Evolutionary conservation across 805 yeast genomes (phyloP).

Genomic region (Saturnispora silvae): DNA sequence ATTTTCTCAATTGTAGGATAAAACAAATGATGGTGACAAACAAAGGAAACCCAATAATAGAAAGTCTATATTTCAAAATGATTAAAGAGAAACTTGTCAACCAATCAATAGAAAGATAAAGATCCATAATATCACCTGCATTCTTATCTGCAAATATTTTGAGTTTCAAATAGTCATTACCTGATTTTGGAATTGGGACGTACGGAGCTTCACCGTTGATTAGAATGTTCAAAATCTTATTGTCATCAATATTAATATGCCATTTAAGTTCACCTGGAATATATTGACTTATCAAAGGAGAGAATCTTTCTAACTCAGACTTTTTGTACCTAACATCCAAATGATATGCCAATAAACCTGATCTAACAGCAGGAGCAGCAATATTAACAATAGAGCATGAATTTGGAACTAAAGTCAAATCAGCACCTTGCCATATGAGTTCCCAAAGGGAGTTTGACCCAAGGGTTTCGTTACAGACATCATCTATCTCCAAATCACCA

Average conservation of each 20-base stretch:
- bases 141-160: slow-evolving; percentile 35
- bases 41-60: slow-evolving; percentile 60
- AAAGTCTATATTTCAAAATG: slow-evolving; percentile 67
- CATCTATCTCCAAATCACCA: slow-evolving; percentile 27
- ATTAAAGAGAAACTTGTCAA: slow-evolving; percentile 54
- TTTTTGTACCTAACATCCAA: slow-evolving; percentile 23
- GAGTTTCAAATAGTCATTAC: slow-evolving; percentile 25
- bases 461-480: slow-evolving; percentile 17
- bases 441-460: slow-evolving; percentile 28
- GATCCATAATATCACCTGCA: slow-evolving; percentile 28
- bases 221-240: slow-evolving; percentile 30
- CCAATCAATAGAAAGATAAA: slow-evolving; percentile 40
- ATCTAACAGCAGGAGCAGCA: slow-evolving; percentile 47
- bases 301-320: slow-evolving; percentile 28
- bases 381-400: slow-evolving; percentile 38
- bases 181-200: slow-evolving; percentile 19
- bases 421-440: slow-evolving; percentile 29
- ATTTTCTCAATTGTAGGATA: slow-evolving; percentile 43
- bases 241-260: slow-evolving; percentile 44
- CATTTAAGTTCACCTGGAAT: slow-evolving; percentile 67
- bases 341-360: slow-evolving; percentile 47
- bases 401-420: slow-evolving; percentile 31
- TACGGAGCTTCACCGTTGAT: slow-evolving; percentile 62
- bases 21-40: slow-evolving; percentile 43
- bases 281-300: slow-evolving; percentile 63